Base-by-base conservation (phyloP, 179 eudicot species). In the Heliamphora pulchella region DNA sequence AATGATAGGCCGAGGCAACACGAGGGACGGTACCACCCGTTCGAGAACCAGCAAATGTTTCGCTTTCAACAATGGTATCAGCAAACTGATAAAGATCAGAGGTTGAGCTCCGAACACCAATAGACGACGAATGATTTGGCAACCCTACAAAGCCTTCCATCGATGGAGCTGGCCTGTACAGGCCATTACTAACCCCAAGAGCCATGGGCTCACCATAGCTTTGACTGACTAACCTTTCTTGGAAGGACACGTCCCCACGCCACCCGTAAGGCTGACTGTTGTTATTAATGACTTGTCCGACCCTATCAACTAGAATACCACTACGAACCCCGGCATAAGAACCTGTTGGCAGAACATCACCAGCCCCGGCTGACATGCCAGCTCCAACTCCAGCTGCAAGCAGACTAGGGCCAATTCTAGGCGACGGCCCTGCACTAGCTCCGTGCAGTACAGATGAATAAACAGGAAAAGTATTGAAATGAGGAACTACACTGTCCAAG, bases 51-150 rank as follows among this genome's bases (percentile, higher is more conserved):
- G 74, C 31, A 41, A 48, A 39, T 7, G 71, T n/a, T 31, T 77
- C 85, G 31, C 82, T 82, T 64, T 80, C 81, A 2, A 66, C 44
- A 57, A 82, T 78, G 48, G 83, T 47, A 82, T 85, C 87, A 61
- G 87, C 87, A 78, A 82, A 85, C 50, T 71, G 68, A 72, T 85
- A 85, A 0, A 85, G 83, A 80, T 82, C 83, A 47, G 85, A 77
- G 64, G 51, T 43, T 48, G 87, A 66, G 43, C 72, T 59, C 43
- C 79, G 81, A 53, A 20, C 51, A 58, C 78, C 75, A 72, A 65
- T 50, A 2, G 74, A 43, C 20, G 84, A 47, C 44, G 63, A 31
- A 31, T 31, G 61, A 76, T 59, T 68, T 57, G 82, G 76, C 59
- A 64, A 31, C 51, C 84, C 82, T 0, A 80, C 78, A 69, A 80